A percentile compares a stretch with the other conserved stretches of the same genome.
Conservation (phyloP, 495 filamentous ascomycete species). For the Pseudomonodictys pantanalensis region DNA sequence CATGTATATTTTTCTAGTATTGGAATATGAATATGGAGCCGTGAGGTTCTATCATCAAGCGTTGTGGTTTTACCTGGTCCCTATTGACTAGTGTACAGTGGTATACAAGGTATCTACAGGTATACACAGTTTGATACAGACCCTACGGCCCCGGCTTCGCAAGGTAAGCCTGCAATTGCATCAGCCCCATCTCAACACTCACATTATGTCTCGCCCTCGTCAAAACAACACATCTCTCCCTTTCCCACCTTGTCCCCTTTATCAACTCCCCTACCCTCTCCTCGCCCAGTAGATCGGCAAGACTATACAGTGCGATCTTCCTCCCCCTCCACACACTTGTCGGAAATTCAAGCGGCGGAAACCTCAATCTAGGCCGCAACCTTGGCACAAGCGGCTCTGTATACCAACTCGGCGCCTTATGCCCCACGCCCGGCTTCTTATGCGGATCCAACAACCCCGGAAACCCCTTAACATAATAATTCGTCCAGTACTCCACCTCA, state of each 20-base stretch:
- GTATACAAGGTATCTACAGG: too few relatives aligned
- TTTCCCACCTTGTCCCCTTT: slow-evolving; percentile 33
- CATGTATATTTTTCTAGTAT: background rate
- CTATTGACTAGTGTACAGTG: too few relatives aligned
- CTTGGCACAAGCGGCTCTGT: slow-evolving; percentile 14
- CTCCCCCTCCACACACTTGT: slow-evolving; percentile 19
- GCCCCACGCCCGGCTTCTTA: background rate
- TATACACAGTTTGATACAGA: too few relatives aligned
- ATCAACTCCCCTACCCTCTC: slow-evolving; percentile 39
- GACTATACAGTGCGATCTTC: slow-evolving; percentile 28
- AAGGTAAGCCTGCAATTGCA: slow-evolving; percentile 66
- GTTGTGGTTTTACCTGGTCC: background rate
- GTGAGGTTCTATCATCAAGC: background rate
- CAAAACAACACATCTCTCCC: slow-evolving; percentile 46
- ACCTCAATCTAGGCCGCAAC: slow-evolving; percentile 15
- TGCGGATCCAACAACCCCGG: slow-evolving; percentile 13
- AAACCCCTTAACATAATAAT: background rate
- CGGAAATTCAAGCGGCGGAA: slow-evolving; percentile 25
- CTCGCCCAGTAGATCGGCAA: slow-evolving; percentile 36
- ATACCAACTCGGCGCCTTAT: slow-evolving; percentile 14
- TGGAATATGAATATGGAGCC: background rate
- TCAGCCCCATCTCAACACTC: slow-evolving; percentile 56
- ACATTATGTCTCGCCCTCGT: slow-evolving; percentile 41
- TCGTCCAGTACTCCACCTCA: background rate
- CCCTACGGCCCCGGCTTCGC: slow-evolving; percentile 12